Evolutionary conservation across 2,329 filamentous ascomycete species (phyloP).

Genomic region (Aspergillus sp.): DNA sequence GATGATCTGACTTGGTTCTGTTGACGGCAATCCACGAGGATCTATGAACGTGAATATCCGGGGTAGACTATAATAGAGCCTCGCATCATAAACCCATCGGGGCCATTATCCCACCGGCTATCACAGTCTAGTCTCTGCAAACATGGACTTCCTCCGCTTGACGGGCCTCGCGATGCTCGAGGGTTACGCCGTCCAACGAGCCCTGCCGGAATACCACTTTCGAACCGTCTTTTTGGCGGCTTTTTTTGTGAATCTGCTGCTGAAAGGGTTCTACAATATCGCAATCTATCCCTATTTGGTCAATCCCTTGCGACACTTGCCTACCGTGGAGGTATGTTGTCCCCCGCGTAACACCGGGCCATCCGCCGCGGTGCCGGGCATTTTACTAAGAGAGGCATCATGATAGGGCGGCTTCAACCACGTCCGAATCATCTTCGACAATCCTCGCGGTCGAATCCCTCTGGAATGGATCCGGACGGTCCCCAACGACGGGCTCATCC

Average conservation of each 20-base stretch:
- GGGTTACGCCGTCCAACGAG: conserved; percentile 21
- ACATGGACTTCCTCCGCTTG: conserved; percentile 4
- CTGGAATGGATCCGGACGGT: conserved; percentile 44
- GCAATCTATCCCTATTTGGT: conserved; percentile 45
- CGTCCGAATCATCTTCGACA: conserved; percentile 23
- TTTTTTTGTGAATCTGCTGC: conserved; percentile 17
- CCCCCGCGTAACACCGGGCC: background rate
- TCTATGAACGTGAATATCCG: no score
- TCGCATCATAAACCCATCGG: background rate
- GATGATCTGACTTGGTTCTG: no score
- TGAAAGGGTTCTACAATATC: conserved; percentile 29
- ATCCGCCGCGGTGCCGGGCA: conserved; percentile 6
- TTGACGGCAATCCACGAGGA: no score
- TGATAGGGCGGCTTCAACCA: conserved; percentile 16
- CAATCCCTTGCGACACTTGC: conserved; percentile 45
- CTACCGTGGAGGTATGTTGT: conserved; percentile 35
- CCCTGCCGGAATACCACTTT: conserved; percentile 19
- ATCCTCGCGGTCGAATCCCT: conserved; percentile 23
- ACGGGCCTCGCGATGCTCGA: conserved; percentile 19
- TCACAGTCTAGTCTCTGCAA: background rate
- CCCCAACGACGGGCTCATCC: conserved; percentile 49
- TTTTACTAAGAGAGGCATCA: no score
- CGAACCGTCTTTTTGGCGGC: conserved; percentile 14
- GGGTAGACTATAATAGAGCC: no score
- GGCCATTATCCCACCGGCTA: background rate